These are phyloP conservation scores for Parasitella parasitica DNA, from an alignment of 371 early-diverging fungal species.

Conservation along the genomic window DNA sequence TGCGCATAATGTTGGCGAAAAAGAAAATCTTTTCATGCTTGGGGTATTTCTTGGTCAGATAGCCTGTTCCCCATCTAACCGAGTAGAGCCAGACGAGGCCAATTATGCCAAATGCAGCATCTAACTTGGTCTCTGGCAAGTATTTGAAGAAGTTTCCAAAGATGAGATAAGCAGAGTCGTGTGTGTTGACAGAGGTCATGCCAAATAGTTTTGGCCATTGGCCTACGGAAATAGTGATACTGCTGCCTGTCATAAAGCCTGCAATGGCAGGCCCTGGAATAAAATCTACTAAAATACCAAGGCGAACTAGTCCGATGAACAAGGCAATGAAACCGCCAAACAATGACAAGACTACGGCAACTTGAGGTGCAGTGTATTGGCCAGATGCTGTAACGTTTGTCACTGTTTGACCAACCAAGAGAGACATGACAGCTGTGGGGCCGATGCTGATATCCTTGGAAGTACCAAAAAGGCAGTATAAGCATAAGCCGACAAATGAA, in stretches of 20 bases:
- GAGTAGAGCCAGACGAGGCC: constrained; percentile 42
- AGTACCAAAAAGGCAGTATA: constrained; percentile 75
- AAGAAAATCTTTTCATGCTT: constrained; percentile 34
- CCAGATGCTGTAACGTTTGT: constrained; percentile 37
- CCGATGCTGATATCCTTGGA: constrained; percentile 89
- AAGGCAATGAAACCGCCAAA: constrained; percentile 60
- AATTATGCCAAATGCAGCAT: constrained; percentile 49
- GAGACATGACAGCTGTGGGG: constrained; percentile 84
- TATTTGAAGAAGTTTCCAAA: constrained; percentile 48
- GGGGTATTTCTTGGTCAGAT: constrained; percentile 32
- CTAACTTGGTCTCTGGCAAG: constrained; percentile 40
- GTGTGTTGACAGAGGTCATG: constrained; percentile 56
- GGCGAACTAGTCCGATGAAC: constrained; percentile 68
- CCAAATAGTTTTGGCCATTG: constrained; percentile 78
- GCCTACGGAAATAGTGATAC: constrained; percentile 69
- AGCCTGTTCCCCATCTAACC: constrained; percentile 29
- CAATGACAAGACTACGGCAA: constrained; percentile 56
- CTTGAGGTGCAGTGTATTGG: constrained; percentile 41
- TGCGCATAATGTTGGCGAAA: constrained; percentile 49
- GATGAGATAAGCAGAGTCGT: constrained; percentile 52
- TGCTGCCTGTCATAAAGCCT: constrained; percentile 76
- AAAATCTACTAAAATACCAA: constrained; percentile 85
- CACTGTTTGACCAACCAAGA: constrained; percentile 70
- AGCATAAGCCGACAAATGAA: constrained; percentile 32
- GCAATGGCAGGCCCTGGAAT: constrained; percentile 75